These are phyloP conservation scores for Mycena metata DNA, from an alignment of 768 basidiomycete genomes.

Conservation along the genomic window DNA sequence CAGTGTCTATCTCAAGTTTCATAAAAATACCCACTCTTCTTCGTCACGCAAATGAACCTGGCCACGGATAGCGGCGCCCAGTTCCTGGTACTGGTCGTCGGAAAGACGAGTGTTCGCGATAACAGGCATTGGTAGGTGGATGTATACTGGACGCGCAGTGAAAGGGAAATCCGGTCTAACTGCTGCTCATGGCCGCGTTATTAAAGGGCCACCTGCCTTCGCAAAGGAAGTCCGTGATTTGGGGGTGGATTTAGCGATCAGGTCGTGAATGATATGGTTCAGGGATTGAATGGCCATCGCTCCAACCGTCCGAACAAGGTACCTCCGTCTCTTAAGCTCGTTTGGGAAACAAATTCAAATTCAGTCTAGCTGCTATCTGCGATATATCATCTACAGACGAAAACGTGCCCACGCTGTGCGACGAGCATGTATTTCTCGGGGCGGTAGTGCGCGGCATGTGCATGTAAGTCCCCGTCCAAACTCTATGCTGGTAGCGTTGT, in stretches of 20 bases:
- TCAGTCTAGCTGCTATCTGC: slow-evolving; percentile 15
- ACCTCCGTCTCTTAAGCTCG: slow-evolving; percentile 2
- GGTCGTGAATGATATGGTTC: slow-evolving; percentile 9
- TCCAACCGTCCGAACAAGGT: slow-evolving; percentile 16
- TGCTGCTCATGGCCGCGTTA: slow-evolving; percentile 21
- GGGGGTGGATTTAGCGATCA: slow-evolving; percentile 2
- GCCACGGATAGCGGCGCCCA: slow-evolving; percentile 61
- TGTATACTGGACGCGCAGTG: background rate
- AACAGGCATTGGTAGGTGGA: slow-evolving; percentile 25
- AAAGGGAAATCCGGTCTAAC: slow-evolving; percentile 10
- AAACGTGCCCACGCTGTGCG: background rate
- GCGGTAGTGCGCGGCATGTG: background rate
- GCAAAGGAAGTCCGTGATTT: slow-evolving; percentile 11
- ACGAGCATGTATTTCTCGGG: background rate
- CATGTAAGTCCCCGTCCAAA: slow-evolving; percentile 4
- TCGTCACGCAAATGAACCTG: slow-evolving; percentile 60
- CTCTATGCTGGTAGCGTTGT: background rate
- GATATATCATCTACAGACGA: background rate
- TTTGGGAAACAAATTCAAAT: background rate
- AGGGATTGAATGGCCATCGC: slow-evolving; percentile 5
- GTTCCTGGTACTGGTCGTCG: slow-evolving; percentile 58
- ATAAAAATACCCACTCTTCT: slow-evolving; percentile 49
- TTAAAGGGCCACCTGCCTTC: slow-evolving; percentile 29
- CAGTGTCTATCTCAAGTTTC: background rate
- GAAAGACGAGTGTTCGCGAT: slow-evolving; percentile 38